Percentiles rank a stretch among this genome's conserved stretches.
These are phyloP conservation scores for Morella rubra DNA, from an alignment of 306 rosid genomes.

Conservation along the genomic window DNA sequence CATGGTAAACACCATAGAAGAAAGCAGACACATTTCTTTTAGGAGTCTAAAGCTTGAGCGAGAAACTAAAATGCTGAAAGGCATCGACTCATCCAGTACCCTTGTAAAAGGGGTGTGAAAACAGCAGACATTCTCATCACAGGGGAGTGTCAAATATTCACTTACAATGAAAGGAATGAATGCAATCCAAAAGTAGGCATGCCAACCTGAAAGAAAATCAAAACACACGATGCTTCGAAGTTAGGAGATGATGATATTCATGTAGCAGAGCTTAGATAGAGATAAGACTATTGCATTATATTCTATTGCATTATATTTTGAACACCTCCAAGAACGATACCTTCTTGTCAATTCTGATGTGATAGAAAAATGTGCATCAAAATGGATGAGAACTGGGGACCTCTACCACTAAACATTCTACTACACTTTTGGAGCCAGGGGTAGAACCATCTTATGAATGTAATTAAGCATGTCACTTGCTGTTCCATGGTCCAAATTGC, in stretches of 20 bases:
- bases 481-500: background rate
- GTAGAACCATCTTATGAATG: background rate
- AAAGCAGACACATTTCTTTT: background rate
- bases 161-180: slow-evolving; percentile 36
- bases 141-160: background rate
- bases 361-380: background rate
- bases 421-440: background rate
- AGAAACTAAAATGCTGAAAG: background rate
- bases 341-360: background rate
- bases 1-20: background rate
- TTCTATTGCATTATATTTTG: background rate
- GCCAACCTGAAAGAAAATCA: slow-evolving; percentile 29
- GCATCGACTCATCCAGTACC: too few relatives aligned
- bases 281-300: background rate
- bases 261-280: background rate
- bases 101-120: too few relatives aligned
- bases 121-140: too few relatives aligned
- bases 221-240: background rate
- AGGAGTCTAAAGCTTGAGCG: background rate
- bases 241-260: background rate
- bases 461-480: background rate
- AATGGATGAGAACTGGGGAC: background rate
- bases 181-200: slow-evolving; percentile 38
- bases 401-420: background rate
- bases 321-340: background rate